phyloP scores from a whole-genome alignment of 192 early-diverging fungal genomes.

The Powellomyces hirtus region DNA sequence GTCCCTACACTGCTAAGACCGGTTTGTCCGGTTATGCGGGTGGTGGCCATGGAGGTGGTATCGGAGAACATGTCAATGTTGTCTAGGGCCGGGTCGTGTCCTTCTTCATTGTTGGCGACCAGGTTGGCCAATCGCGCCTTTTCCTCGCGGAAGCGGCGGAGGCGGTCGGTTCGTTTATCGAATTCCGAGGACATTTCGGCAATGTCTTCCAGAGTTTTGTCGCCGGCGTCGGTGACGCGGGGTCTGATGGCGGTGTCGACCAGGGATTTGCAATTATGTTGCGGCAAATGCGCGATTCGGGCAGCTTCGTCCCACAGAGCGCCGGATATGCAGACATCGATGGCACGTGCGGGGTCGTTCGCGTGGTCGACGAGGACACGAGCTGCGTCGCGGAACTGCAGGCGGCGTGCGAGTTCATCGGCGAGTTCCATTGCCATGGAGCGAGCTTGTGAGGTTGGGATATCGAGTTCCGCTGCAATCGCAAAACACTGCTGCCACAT shows the following conservation, averaged over 20 bases:
- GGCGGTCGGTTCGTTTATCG: slow-evolving; percentile 56
- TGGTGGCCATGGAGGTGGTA: slow-evolving; percentile 89
- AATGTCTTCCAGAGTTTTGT: slow-evolving; percentile 63
- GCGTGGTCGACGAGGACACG: slow-evolving; percentile 68
- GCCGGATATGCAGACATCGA: slow-evolving; percentile 68
- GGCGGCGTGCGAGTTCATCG: slow-evolving; percentile 52
- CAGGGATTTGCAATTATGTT: slow-evolving; percentile 16
- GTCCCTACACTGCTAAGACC: slow-evolving; percentile 36
- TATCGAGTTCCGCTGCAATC: slow-evolving; percentile 56
- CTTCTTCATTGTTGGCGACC: background rate
- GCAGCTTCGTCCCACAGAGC: slow-evolving; percentile 75
- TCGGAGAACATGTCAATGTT: slow-evolving; percentile 94
- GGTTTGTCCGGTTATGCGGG: slow-evolving; percentile 53
- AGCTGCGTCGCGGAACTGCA: slow-evolving; percentile 68
- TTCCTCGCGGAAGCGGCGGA: slow-evolving; percentile 58
- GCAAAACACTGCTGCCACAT: slow-evolving; percentile 69
- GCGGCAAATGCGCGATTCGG: slow-evolving; percentile 49
- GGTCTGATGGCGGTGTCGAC: slow-evolving; percentile 75
- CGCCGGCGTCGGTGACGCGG: slow-evolving; percentile 45
- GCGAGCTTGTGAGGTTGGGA: slow-evolving; percentile 43
- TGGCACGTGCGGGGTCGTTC: slow-evolving; percentile 65
- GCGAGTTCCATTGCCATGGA: slow-evolving; percentile 57
- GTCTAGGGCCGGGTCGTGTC: slow-evolving; percentile 59
- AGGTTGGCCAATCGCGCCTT: slow-evolving; percentile 36
- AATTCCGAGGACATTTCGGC: slow-evolving; percentile 58